These are phyloP conservation scores for Tetrahymena malaccensis DNA, from an alignment of 73 alveolate genomes.

Conservation along the genomic window DNA sequence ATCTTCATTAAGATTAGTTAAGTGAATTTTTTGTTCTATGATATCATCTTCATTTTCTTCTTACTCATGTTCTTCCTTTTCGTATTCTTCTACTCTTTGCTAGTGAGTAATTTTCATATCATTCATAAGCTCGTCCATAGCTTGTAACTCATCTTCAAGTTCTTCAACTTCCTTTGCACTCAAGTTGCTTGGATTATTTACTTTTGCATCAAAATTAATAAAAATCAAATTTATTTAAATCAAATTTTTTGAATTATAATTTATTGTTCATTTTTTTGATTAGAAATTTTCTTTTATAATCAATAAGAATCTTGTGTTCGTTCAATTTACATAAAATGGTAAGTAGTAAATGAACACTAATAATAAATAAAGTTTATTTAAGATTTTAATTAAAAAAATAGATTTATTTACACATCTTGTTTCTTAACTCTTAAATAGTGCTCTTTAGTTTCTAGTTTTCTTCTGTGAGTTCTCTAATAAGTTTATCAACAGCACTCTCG, in stretches of 20 bases:
- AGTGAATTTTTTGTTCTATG: constrained; percentile 61
- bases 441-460: constrained; percentile 74
- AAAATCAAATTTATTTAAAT: too few species aligned
- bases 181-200: constrained; percentile 10
- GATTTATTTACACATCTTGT: not conserved
- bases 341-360: too few species aligned
- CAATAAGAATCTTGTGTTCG: not conserved
- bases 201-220: not conserved
- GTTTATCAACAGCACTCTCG: constrained; percentile 82
- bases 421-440: constrained; percentile 20
- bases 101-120: constrained; percentile 61
- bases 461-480: constrained; percentile 75
- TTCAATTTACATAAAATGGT: not conserved
- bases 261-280: too few species aligned
- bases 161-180: constrained; percentile 49
- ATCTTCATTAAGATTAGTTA: constrained; percentile 89
- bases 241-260: too few species aligned
- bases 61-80: constrained; percentile 44
- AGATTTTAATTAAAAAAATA: not conserved
- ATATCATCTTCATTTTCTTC: constrained; percentile 39
- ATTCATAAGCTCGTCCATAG: constrained; percentile 27
- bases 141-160: constrained; percentile 56
- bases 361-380: not conserved
- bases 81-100: constrained; percentile 60
- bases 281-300: not conserved